Evolutionary conservation across 2,329 filamentous ascomycete genomes (phyloP), one percentile per base, ranked within the genome.

Genomic region (Colletotrichum sp.): DNA sequence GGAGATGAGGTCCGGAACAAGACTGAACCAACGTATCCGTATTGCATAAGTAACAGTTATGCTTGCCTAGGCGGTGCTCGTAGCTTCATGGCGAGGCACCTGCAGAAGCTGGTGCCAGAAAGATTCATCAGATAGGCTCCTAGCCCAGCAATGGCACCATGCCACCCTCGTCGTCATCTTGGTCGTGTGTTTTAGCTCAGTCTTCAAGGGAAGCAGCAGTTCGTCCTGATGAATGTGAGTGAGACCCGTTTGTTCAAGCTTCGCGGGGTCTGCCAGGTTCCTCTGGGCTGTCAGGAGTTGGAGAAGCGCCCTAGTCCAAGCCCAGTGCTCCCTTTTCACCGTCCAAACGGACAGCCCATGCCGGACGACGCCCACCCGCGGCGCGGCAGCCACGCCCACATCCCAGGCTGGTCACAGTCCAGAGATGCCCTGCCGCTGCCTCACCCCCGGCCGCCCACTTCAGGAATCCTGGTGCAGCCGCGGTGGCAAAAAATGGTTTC

Each of bases 201-300:
- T 65, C 34, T 34, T 65, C 59, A 63, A 69, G 71, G 75, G 60
- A 67, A 57, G 60, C 66, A 63, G 69, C 55, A 55, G 66, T 75
- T 75, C 49, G 36, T 70, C 71, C 49, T 34, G 71, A 74, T 34
- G 44, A 49, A n/a, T 36, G 71, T 34, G 44, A 49, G 24, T 52
- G 71, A 76, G 75, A 71, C 67, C 66, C 65, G 28, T 62, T 71
- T 63, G 75, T 60, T 75, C 75, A 76, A 76, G 71, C 75, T 75
- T 71, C 75, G 75, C 55, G 75, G 75, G 75, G 75, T 63, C 67
- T 71, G 71, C 75, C 66, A 75, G 71, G 66, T 71, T 75, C 63
- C 65, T 63, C 30, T 69, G 67, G 75, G 39, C 34, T 75, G 71
- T 71, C 75, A 67, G 15, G 16, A 39, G 44, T 69, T 67, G 63